These are phyloP conservation scores for Cichorium intybus DNA, from an alignment of 140 eudicot genomes.

Conservation along the genomic window DNA sequence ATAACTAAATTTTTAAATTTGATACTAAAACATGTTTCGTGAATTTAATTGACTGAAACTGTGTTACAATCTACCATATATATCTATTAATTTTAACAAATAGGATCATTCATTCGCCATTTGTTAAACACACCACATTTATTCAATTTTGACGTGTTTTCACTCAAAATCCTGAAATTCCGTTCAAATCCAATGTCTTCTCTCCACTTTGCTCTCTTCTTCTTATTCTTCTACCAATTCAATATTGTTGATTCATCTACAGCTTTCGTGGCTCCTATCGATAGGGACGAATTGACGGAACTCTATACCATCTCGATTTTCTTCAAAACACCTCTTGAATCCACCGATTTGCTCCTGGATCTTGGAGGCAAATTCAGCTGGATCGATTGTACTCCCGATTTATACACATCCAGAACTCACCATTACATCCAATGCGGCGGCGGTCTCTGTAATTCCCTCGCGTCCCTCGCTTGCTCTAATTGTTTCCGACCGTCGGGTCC, in stretches of 20 bases:
- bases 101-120: background rate
- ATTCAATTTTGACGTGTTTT: background rate
- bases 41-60: too few relatives aligned
- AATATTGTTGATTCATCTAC: slow-evolving; percentile 12
- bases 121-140: background rate
- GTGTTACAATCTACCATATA: too few relatives aligned
- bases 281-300: slow-evolving; percentile 21
- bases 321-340: slow-evolving; percentile 54
- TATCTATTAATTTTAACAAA: background rate
- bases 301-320: slow-evolving; percentile 41
- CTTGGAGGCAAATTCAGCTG: slow-evolving; percentile 43
- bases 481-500: slow-evolving; percentile 20
- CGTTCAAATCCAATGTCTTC: slow-evolving; percentile 14
- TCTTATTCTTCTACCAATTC: slow-evolving; percentile 8
- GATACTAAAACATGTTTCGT: too few relatives aligned
- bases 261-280: slow-evolving; percentile 35
- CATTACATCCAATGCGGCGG: slow-evolving; percentile 30
- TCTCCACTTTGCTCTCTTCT: slow-evolving; percentile 3
- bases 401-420: slow-evolving; percentile 41
- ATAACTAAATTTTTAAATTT: too few relatives aligned
- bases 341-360: slow-evolving; percentile 44
- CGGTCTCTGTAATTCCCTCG: slow-evolving; percentile 27
- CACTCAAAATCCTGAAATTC: background rate
- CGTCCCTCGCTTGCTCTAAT: slow-evolving; percentile 24
- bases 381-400: slow-evolving; percentile 38